These are phyloP conservation scores for Aurinia saxatilis DNA, from an alignment of 345 rosid genomes.

Conservation along the genomic window DNA sequence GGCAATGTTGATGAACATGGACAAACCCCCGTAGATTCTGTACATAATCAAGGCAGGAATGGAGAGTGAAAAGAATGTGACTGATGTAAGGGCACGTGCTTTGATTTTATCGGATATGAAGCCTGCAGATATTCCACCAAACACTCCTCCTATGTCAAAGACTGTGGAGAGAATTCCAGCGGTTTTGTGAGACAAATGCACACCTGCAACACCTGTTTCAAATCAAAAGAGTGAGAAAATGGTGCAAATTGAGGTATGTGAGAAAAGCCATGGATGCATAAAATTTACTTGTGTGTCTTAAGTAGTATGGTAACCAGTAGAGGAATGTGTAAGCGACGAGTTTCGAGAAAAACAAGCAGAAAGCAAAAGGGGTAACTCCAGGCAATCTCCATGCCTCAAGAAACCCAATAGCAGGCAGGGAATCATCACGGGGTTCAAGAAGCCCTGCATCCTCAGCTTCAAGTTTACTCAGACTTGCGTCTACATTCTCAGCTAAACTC, in stretches of 20 bases:
- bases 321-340: conserved; percentile 91
- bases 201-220: conserved; percentile 73
- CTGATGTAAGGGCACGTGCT: conserved; percentile 75
- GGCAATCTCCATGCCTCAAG: conserved; percentile 91
- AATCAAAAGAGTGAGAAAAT: conserved; percentile 9
- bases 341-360: conserved; percentile 88
- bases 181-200: conserved; percentile 66
- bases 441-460: conserved; percentile 55
- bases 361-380: conserved; percentile 73
- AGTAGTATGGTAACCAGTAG: conserved; percentile 89
- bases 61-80: conserved; percentile 58
- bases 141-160: conserved; percentile 80
- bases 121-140: conserved; percentile 77
- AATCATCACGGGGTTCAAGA: conserved; percentile 36
- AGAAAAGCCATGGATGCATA: background rate
- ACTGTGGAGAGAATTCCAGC: conserved; percentile 81
- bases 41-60: conserved; percentile 65
- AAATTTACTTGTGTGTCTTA: conserved; percentile 70
- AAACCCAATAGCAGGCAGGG: conserved; percentile 64
- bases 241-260: background rate
- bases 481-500: conserved; percentile 30
- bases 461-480: conserved; percentile 2
- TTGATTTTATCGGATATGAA: conserved; percentile 65
- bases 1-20: conserved; percentile 47
- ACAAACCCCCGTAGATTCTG: conserved; percentile 57